A percentile compares a stretch with the other conserved stretches of the same genome.
These are phyloP conservation scores for Aspergillus sp. DNA, from an alignment of 2,329 filamentous ascomycete species.

Conservation along the genomic window DNA sequence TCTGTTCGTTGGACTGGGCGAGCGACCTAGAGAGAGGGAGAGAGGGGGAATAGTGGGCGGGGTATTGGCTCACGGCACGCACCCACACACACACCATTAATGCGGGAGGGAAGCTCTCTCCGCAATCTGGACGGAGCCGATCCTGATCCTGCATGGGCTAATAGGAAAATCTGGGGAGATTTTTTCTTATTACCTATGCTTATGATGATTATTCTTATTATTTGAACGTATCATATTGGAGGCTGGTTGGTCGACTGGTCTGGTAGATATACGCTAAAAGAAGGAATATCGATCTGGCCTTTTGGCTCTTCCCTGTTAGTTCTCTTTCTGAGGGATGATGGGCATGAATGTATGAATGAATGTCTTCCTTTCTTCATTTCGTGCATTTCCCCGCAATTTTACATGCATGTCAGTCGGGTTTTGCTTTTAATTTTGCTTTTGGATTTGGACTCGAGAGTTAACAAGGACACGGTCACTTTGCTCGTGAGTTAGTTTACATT, in stretches of 20 bases:
- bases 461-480: no score
- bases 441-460: not conserved
- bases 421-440: no score
- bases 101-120: slow-evolving; percentile 20
- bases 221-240: no score
- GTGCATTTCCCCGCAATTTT: no score
- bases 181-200: not conserved
- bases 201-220: not conserved
- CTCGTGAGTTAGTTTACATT: no score
- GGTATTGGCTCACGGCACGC: not conserved
- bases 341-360: no score
- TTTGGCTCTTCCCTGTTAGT: not conserved
- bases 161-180: not conserved
- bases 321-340: not conserved
- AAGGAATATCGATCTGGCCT: not conserved
- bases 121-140: slow-evolving; percentile 16
- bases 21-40: no score
- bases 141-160: slow-evolving; percentile 16
- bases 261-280: no score
- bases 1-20: not conserved
- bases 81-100: not conserved
- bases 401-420: no score
- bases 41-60: no score
- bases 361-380: not conserved
- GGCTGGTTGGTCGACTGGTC: not conserved